phyloP scores from a whole-genome alignment of 2,329 filamentous ascomycete genomes.

The Chlorencoelia australis region DNA sequence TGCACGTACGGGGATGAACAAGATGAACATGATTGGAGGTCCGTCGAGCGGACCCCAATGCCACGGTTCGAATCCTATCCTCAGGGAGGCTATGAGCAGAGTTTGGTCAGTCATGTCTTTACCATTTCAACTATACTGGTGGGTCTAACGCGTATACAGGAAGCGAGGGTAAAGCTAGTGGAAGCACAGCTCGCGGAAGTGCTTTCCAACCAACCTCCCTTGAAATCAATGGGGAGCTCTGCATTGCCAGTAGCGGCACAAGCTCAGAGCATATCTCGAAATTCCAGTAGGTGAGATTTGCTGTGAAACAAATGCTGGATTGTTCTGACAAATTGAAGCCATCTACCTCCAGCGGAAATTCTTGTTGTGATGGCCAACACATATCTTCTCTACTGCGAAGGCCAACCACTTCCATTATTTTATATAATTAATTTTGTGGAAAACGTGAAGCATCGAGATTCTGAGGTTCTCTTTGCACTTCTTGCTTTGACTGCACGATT shows the following conservation, averaged over 20 bases:
- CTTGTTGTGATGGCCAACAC: conserved; percentile 31
- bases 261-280: conserved; percentile 7
- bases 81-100: neutral
- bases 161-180: conserved; percentile 21
- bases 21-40: conserved; percentile 8
- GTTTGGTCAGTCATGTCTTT: conserved; percentile 1
- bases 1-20: conserved; percentile 34
- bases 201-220: conserved; percentile 16
- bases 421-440: conserved; percentile 31
- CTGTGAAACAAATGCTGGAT: neutral
- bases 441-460: conserved; percentile 30
- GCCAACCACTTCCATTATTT: conserved; percentile 40
- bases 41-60: neutral
- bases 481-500: conserved; percentile 36
- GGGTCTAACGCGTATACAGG: conserved; percentile 10
- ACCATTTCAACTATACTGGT: too few species aligned
- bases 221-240: conserved; percentile 8
- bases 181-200: conserved; percentile 24
- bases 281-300: conserved; percentile 9
- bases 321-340: conserved; percentile 9
- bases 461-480: conserved; percentile 27
- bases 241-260: conserved; percentile 5
- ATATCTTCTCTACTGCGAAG: conserved; percentile 39
- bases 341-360: conserved; percentile 31
- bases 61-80: neutral